phyloP scores from a whole-genome alignment of 2,329 filamentous ascomycete species.

The Cladosporium phlei region DNA sequence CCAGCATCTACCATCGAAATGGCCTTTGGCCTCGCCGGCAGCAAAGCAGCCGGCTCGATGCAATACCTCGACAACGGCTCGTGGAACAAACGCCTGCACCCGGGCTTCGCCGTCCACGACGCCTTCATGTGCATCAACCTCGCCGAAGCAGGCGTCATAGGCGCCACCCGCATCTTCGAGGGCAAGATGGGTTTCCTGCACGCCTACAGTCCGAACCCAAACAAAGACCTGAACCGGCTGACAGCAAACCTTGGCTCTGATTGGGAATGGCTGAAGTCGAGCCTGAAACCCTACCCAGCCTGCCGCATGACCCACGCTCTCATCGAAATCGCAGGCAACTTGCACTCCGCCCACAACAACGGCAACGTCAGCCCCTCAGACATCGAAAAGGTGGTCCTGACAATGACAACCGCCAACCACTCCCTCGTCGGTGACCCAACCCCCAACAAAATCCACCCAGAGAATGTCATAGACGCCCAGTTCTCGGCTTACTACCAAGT shows the following conservation, averaged over 20 bases:
- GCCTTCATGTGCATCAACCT: slow-evolving; percentile 34
- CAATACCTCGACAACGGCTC: slow-evolving; percentile 37
- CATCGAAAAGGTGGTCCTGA: slow-evolving; percentile 19
- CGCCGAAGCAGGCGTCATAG: slow-evolving; percentile 33
- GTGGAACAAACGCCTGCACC: slow-evolving; percentile 38
- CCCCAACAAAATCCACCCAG: slow-evolving; percentile 38
- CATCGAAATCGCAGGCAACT: slow-evolving; percentile 27
- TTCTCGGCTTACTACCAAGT: slow-evolving; percentile 41
- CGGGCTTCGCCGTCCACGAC: slow-evolving; percentile 37
- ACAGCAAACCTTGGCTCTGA: slow-evolving; percentile 20
- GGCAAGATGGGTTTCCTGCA: slow-evolving; percentile 29
- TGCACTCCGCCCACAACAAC: slow-evolving; percentile 11
- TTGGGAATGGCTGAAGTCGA: slow-evolving; percentile 25
- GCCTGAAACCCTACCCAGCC: slow-evolving; percentile 29
- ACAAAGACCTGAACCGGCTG: slow-evolving; percentile 22
- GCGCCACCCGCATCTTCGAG: slow-evolving; percentile 25
- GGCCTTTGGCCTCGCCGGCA: slow-evolving; percentile 36
- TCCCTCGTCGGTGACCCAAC: slow-evolving; percentile 32
- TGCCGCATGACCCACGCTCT: slow-evolving; percentile 32
- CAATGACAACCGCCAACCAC: slow-evolving; percentile 23
- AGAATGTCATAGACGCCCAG: slow-evolving; percentile 52
- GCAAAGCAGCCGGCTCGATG: slow-evolving; percentile 36
- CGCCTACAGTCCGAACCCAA: slow-evolving; percentile 25
- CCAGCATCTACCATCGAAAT: slow-evolving; percentile 25
- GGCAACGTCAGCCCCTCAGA: slow-evolving; percentile 13